phyloP scores from a whole-genome alignment of 495 filamentous ascomycete species.

The Talaromyces stipitatus region DNA sequence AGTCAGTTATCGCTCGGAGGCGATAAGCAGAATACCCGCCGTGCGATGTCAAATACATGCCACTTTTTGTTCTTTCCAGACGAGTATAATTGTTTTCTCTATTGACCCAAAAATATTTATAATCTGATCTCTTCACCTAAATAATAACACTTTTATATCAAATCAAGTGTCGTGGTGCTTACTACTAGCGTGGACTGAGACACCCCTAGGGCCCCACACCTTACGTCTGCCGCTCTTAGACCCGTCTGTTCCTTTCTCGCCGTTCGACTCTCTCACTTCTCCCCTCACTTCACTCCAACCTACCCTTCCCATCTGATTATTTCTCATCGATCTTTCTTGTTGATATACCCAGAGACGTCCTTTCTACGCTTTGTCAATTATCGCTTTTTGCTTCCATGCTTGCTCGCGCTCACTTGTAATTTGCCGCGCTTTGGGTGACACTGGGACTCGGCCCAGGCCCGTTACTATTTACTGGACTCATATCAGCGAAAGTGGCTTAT shows the following conservation, averaged over 20 bases:
- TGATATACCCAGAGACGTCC: neutral
- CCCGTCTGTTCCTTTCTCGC: neutral
- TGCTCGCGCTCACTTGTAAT: neutral
- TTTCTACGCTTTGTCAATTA: neutral
- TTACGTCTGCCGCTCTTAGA: constrained; percentile 1
- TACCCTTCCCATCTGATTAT: neutral
- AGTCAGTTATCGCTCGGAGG: neutral
- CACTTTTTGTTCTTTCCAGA: no score
- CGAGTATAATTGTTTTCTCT: no score
- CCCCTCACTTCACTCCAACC: neutral
- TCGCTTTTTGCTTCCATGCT: neutral
- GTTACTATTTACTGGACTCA: neutral
- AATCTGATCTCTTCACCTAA: neutral
- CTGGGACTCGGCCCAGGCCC: neutral
- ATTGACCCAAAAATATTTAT: no score
- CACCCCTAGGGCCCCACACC: neutral
- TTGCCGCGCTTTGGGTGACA: neutral
- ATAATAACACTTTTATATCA: no score
- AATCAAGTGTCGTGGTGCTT: no score
- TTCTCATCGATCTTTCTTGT: neutral
- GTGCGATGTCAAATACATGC: no score
- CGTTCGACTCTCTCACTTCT: neutral
- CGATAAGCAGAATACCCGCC: neutral
- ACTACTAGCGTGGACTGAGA: neutral
- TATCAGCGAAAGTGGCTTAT: neutral